Conservation (phyloP, 2,329 filamentous ascomycete species). For the Myriosclerotinia duriaeana region DNA sequence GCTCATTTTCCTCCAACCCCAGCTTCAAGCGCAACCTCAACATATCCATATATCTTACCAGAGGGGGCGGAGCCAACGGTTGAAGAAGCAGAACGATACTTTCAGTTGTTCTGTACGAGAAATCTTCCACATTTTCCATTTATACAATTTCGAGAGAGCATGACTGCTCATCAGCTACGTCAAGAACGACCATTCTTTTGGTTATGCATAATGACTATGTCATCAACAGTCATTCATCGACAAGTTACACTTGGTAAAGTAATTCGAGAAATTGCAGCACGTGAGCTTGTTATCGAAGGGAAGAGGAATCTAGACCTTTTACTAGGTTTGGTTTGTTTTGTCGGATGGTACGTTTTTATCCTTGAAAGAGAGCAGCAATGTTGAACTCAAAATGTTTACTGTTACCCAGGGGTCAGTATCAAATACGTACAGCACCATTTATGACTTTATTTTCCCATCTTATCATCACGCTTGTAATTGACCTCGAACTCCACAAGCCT, state of each 20-base stretch:
- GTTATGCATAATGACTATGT: conserved; percentile 50
- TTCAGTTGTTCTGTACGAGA: conserved; percentile 46
- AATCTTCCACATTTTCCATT: conserved; percentile 50
- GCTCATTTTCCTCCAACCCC: conserved; percentile 5
- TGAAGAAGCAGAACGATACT: conserved; percentile 44
- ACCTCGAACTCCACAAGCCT: conserved; percentile 12
- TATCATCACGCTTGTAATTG: conserved; percentile 11
- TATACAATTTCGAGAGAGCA: conserved; percentile 44
- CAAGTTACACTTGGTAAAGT: conserved; percentile 45
- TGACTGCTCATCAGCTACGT: conserved; percentile 44
- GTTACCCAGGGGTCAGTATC: conserved; percentile 5
- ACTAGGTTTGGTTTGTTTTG: conserved; percentile 10
- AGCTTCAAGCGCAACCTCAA: not conserved
- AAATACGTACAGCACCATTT: conserved; percentile 7
- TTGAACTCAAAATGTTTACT: not conserved
- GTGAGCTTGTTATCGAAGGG: conserved; percentile 48
- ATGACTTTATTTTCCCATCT: conserved; percentile 8
- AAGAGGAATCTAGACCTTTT: conserved; percentile 46
- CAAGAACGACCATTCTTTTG: conserved; percentile 50
- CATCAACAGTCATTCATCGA: conserved; percentile 45
- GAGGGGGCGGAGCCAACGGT: conserved; percentile 28
- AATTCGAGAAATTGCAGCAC: conserved; percentile 47
- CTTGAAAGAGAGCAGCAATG: not conserved
- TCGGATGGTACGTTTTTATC: conserved; percentile 12
- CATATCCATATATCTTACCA: conserved; percentile 8